Evolutionary conservation across 192 early-diverging fungal species (phyloP), one percentile per base, ranked within the genome.

Genomic region (Backusella macrospora): DNA sequence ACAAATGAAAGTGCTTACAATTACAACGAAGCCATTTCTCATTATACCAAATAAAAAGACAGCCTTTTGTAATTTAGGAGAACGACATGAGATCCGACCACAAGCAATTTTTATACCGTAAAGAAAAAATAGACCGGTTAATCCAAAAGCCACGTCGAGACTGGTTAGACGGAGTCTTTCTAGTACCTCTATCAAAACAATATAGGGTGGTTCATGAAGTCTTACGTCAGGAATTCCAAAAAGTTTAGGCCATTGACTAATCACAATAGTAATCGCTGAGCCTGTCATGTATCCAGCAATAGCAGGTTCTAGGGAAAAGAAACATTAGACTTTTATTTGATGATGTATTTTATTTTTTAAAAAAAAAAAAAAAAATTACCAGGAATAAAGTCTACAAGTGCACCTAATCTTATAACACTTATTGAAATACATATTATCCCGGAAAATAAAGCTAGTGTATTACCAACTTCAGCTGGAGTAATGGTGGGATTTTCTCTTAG

Each of bases 381-480:
- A 29, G 96, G 91, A 79, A 98, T 92, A 76, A 96, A 95, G 79
- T 96, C 94, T 34, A 96, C 91, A 40, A 96, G 81, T 73, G 94
- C 88, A 13, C 96, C 96, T 26, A 98, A 82, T 6, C 94, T 90
- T n/a, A 96, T 72, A 12, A 96, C 72, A 49, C 96, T 95, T 38
- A 98, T 76, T 37, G 82, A 79, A 15, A 88, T 78, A 16, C 92
- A 76, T 21, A 94, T 80, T 26, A 92, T 77, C 21, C 96, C 96
- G 45, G 89, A 83, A 47, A 96, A 81, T 39, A 96, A 84, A 26
- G 93, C 85, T 21, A 96, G 66, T 18, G 89, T 84, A 43, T 86
- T 78, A n/a, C 86, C 85, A 70, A 90, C 90, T 49, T 81, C 71
- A 64, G 91, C 79, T 40, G 75, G 77, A 23, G 75, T 81, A 49